Base-by-base conservation (phyloP, 2,329 filamentous ascomycete species). In the Fusarium hostae region DNA sequence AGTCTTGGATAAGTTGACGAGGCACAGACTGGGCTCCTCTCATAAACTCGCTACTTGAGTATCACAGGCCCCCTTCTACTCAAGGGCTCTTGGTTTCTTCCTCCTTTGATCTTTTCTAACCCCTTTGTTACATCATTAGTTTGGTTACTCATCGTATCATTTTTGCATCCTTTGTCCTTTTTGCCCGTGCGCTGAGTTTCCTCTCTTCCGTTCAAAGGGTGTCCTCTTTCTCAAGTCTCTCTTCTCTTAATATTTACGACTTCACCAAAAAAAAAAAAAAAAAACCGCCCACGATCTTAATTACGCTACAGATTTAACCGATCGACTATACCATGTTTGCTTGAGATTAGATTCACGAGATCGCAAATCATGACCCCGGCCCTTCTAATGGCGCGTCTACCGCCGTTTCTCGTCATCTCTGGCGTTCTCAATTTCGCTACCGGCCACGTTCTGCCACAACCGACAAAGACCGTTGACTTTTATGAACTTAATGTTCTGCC, bases 401-500 rank as follows among this genome's bases (percentile, higher is more conserved):
- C 83, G 22, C 76, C 79, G 44, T 73, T 79, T 48, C 74, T 84
- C 43, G 65, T 82, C 51, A 63, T 84, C 68, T 77, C 78, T 55
- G 75, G 76, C 44, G 72, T 82, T 35, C 70, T 81, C 67, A 73
- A 75, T 37, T 66, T 79, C 60, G 75, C 80, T 22, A 63, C 76
- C n/a, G 80, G 79, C 47, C 79, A 84, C 76, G 80, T 77, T 50
- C 74, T 85, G 20, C 84, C 84, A 22, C 81, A 79, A 43, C 80
- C 83, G 58, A 85, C 84, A 10, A 77, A 78, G 61, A 78, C 82
- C 2, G 63, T 84, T 54, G 76, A 76, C 28, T 76, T 78, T 22
- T 80, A 75, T 58, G 79, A 82, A 54, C 73, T 85, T 59, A 78
- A 83, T 62, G 82, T 84, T 10, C 67, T 80, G 39, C 77, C 81